These are phyloP conservation scores for Blepharisma stoltei DNA, from an alignment of 73 alveolate species.

Conservation along the genomic window DNA sequence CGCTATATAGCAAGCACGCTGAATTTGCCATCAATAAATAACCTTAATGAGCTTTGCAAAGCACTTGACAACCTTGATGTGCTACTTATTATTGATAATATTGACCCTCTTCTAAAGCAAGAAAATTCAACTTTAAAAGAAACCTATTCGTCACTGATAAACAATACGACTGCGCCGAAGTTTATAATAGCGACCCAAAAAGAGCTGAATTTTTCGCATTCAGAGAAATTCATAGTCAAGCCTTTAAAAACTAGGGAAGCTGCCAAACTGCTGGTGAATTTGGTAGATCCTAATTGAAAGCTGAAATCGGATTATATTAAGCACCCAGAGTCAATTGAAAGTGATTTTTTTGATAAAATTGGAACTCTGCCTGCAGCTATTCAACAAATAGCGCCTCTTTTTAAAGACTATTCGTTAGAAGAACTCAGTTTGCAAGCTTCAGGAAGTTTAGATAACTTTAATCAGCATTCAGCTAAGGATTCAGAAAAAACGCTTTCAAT, in stretches of 20 bases:
- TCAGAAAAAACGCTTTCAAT: not conserved
- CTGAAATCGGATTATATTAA: too few relatives aligned
- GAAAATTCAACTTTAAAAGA: not conserved
- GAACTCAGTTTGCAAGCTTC: not conserved
- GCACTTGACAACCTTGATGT: not conserved
- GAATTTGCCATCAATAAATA: not conserved
- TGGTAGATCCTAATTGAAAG: too few relatives aligned
- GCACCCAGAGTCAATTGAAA: too few relatives aligned
- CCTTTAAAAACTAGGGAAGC: too few relatives aligned
- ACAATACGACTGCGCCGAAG: not conserved
- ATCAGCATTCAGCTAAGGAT: not conserved
- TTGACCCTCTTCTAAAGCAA: not conserved
- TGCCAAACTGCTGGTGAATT: too few relatives aligned
- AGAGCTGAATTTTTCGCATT: not conserved
- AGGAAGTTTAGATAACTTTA: not conserved
- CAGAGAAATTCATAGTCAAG: too few relatives aligned
- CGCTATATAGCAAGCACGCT: conserved; percentile 5
- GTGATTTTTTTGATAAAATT: not conserved
- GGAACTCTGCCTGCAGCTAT: not conserved
- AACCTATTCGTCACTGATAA: too few relatives aligned
- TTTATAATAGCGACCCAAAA: not conserved
- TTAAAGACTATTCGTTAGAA: not conserved
- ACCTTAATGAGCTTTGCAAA: not conserved
- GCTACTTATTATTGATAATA: conserved; percentile 22
- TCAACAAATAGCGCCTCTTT: not conserved